Conservation (phyloP, 2,329 filamentous ascomycete species). For the Cadophora luteo-olivacea region DNA sequence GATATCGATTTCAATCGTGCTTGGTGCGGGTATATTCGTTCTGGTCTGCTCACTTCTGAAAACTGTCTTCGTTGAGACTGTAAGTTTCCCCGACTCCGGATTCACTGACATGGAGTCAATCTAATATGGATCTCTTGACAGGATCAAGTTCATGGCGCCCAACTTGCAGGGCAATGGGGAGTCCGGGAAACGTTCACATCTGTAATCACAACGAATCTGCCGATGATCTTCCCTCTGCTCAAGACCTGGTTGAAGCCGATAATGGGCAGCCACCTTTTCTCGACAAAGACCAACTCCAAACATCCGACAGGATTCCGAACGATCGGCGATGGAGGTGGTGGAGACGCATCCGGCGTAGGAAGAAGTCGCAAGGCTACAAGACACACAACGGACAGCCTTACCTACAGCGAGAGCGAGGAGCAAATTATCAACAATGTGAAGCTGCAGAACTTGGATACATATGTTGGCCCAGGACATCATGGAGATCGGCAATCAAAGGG, state of each 20-base stretch:
- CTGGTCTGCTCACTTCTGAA: constrained; percentile 61
- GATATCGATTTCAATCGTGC: constrained; percentile 58
- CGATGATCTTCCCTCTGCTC: constrained; percentile 54
- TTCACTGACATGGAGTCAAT: not conserved
- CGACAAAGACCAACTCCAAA: constrained; percentile 49
- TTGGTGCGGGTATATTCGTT: constrained; percentile 61
- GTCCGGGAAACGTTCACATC: constrained; percentile 47
- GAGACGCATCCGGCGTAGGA: constrained; percentile 32
- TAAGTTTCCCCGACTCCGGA: constrained; percentile 13
- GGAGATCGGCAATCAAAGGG: constrained; percentile 35
- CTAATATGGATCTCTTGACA: constrained; percentile 45
- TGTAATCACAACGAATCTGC: constrained; percentile 48
- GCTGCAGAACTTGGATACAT: constrained; percentile 47
- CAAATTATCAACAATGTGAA: constrained; percentile 52
- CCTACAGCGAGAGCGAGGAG: constrained; percentile 53
- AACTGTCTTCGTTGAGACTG: constrained; percentile 54
- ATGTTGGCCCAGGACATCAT: constrained; percentile 28
- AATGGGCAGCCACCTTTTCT: constrained; percentile 46
- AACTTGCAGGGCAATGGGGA: constrained; percentile 49
- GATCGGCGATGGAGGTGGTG: constrained; percentile 47
- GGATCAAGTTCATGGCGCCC: constrained; percentile 47
- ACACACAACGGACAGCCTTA: constrained; percentile 44
- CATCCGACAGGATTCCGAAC: constrained; percentile 49
- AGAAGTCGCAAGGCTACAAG: constrained; percentile 43
- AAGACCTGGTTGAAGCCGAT: constrained; percentile 48